phyloP scores from a whole-genome alignment of 148 eudicot species.

The Heliamphora exappendiculata region DNA sequence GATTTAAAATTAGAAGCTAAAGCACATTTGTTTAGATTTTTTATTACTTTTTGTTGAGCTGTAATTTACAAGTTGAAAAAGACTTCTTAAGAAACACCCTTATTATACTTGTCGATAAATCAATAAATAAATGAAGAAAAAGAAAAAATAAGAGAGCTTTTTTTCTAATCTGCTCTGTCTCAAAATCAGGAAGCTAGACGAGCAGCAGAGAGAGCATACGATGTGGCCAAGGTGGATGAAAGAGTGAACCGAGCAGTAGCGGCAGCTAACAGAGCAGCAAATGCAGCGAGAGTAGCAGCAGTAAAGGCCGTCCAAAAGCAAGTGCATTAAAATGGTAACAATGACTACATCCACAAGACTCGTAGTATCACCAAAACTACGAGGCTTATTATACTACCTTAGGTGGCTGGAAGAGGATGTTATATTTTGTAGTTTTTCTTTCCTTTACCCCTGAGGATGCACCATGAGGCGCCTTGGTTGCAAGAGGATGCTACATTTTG shows the following conservation, averaged over 20 bases:
- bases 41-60: no score
- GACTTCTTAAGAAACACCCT: background rate
- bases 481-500: background rate
- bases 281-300: constrained; percentile 88
- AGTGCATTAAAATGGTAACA: constrained; percentile 45
- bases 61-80: no score
- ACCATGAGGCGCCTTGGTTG: background rate
- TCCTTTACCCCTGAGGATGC: background rate
- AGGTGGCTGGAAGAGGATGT: background rate
- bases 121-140: background rate
- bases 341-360: constrained; percentile 33
- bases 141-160: background rate
- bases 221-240: constrained; percentile 80
- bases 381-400: background rate
- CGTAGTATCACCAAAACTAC: constrained; percentile 7
- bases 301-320: constrained; percentile 88
- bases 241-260: constrained; percentile 80
- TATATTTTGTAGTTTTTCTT: background rate
- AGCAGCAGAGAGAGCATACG: constrained; percentile 80
- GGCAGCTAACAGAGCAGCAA: constrained; percentile 85
- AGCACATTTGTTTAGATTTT: no score
- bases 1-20: no score
- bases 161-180: background rate
- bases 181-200: constrained; percentile 68
- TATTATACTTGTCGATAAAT: background rate